phyloP scores from a whole-genome alignment of 2,329 filamentous ascomycete genomes.

The Hymenoscyphus fructigenus region DNA sequence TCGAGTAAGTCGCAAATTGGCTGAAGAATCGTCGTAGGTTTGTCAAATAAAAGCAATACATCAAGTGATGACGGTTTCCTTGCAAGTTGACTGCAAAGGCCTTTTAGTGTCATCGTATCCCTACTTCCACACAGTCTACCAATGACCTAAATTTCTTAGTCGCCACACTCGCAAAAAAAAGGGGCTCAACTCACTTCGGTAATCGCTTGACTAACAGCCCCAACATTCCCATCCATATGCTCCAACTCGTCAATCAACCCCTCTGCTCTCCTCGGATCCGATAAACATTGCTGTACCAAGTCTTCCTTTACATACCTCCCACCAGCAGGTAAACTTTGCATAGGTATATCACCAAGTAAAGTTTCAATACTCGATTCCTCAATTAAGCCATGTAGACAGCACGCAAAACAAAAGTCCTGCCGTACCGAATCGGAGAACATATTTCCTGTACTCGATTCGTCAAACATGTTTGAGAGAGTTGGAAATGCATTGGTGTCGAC shows the following conservation, averaged over 20 bases:
- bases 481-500: constrained; percentile 64
- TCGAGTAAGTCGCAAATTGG: constrained; percentile 76
- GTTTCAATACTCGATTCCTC: constrained; percentile 73
- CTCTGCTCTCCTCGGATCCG: constrained; percentile 73
- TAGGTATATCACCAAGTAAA: constrained; percentile 79
- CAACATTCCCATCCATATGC: constrained; percentile 87
- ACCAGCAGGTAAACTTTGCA: constrained; percentile 72
- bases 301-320: constrained; percentile 76
- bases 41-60: constrained; percentile 73
- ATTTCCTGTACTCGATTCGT: constrained; percentile 53
- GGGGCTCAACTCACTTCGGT: constrained; percentile 55
- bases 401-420: constrained; percentile 86
- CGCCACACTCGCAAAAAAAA: neutral
- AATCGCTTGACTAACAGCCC: constrained; percentile 77
- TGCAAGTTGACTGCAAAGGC: constrained; percentile 70
- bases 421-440: constrained; percentile 65
- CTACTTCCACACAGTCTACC: constrained; percentile 67
- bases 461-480: constrained; percentile 63
- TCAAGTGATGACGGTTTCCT: constrained; percentile 71
- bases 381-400: constrained; percentile 83
- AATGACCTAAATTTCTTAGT: constrained; percentile 53
- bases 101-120: constrained; percentile 78
- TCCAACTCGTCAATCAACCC: constrained; percentile 79
- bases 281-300: constrained; percentile 74
- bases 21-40: constrained; percentile 65